A percentile compares a stretch with the other conserved stretches of the same genome.
phyloP scores from a whole-genome alignment of 192 early-diverging fungal species.

The Mortierella hygrophila region DNA sequence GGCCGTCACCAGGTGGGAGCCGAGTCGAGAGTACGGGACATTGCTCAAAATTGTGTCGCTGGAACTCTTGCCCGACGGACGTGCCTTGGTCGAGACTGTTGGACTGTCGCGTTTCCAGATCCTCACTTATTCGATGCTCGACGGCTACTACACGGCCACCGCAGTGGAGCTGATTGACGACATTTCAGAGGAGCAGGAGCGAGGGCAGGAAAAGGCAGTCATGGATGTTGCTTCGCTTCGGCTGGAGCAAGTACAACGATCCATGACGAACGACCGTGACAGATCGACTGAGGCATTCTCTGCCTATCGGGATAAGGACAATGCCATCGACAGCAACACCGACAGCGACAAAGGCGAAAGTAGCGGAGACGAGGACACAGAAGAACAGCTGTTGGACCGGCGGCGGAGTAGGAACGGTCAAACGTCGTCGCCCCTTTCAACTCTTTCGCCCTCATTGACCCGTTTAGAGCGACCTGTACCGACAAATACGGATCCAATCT shows the following conservation, averaged over 20 bases:
- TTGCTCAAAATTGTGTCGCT: conserved; percentile 61
- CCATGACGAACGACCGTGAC: neutral
- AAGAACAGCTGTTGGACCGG: conserved; percentile 17
- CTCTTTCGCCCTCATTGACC: neutral
- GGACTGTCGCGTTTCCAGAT: conserved; percentile 63
- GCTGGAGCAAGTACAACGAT: neutral
- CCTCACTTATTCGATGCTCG: conserved; percentile 44
- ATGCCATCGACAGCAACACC: neutral
- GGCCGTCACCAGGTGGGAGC: conserved; percentile 20
- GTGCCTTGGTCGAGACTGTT: conserved; percentile 65
- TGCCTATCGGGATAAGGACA: neutral
- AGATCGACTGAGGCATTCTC: neutral
- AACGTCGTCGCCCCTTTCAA: neutral
- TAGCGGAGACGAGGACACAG: conserved; percentile 17
- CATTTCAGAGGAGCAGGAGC: conserved; percentile 55
- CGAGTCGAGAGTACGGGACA: conserved; percentile 61
- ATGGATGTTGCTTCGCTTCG: conserved; percentile 9
- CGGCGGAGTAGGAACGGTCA: neutral
- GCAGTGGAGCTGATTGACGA: conserved; percentile 63
- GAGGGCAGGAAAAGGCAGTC: conserved; percentile 32
- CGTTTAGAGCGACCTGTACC: neutral
- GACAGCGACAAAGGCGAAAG: neutral
- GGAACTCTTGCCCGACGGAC: conserved; percentile 62
- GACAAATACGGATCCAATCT: neutral
- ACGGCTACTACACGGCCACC: conserved; percentile 64